Base-by-base conservation (phyloP, 768 basidiomycete species). In the Fomitopsis pulvina region DNA sequence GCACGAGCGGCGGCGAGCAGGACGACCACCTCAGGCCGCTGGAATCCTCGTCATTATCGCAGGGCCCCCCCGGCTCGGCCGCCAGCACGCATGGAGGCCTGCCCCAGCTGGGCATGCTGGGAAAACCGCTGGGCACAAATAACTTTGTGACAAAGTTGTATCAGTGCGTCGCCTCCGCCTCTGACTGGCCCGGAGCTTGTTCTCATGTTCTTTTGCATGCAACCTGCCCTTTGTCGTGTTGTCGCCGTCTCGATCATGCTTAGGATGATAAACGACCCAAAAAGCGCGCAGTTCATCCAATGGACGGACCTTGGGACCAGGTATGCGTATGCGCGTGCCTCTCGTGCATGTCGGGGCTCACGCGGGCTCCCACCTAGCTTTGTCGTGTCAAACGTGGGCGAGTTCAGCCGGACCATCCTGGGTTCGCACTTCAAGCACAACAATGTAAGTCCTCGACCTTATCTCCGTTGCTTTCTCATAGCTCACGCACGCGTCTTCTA, bases 401-500 rank as follows among this genome's bases (percentile, higher is more conserved):
- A 90, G 63, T 92, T 92, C 64, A 89, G 87, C 57, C 73, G 87
- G 52, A 87, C 80, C 60, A 90, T 91, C 57, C 73, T 92, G 26
- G 88, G 88, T 2, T 81, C 83, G 2, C 89, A 92, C 63, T 92
- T 92, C 69, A 92, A 91, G 66, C 90, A 92, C 68, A 91, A 90
- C 65, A 91, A 91, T 63, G 87, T 87, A 53, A 50, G 85, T 37
- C 34, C 18, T 37, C 34, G 69, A 20, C 50, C 21, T 30, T 29
- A 43, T 47, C 50, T 41, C 43, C 25, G n/a, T 43, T 46, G 51
- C 50, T 25, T 9, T 30, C 12, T 41, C 12, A 34, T 30, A 22
- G 32, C 30, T 46, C 14, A 22, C 45, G 16, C 8, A 6, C 21
- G 20, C 41, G 11, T 22, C 9, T 5, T 26, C 41, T 45, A 8